Evolutionary conservation across 2,329 filamentous ascomycete genomes (phyloP).

Genomic region (Colletotrichum echinochloae): DNA sequence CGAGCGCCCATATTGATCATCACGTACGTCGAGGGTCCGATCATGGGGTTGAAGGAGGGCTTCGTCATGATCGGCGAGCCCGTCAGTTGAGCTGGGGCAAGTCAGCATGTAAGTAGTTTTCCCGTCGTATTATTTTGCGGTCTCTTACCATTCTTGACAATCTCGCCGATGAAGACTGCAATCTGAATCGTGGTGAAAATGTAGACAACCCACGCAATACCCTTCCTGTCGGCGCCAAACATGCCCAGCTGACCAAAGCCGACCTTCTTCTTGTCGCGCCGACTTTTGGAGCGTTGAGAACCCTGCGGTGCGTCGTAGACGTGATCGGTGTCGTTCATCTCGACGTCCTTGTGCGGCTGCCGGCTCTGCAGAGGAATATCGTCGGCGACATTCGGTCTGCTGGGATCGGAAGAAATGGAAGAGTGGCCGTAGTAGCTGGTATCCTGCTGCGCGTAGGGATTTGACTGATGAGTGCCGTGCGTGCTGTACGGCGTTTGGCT

Average conservation of each 20-base stretch:
- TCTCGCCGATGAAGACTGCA: conserved; percentile 87
- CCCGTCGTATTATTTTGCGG: no score
- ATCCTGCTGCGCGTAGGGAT: conserved; percentile 55
- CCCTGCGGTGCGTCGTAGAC: conserved; percentile 68
- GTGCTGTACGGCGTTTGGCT: conserved; percentile 19
- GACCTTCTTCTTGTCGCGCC: conserved; percentile 56
- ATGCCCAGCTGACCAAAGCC: conserved; percentile 71
- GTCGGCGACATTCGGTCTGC: conserved; percentile 54
- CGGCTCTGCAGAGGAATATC: conserved; percentile 70
- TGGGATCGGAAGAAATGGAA: conserved; percentile 51
- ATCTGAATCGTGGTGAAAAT: conserved; percentile 81
- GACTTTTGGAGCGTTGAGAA: conserved; percentile 42
- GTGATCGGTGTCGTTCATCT: conserved; percentile 65
- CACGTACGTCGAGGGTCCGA: conserved; percentile 89
- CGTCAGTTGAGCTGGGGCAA: conserved; percentile 74
- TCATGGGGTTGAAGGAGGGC: conserved; percentile 95
- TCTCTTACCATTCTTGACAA: conserved; percentile 82
- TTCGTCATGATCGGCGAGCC: conserved; percentile 82
- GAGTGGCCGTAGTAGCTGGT: conserved; percentile 67
- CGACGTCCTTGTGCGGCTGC: conserved; percentile 53
- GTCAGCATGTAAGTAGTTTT: conserved; percentile 13
- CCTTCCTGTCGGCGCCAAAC: conserved; percentile 66
- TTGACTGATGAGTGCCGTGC: conserved; percentile 19
- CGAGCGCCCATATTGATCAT: conserved; percentile 97
- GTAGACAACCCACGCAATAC: conserved; percentile 85